Base-by-base conservation (phyloP, 2,329 filamentous ascomycete species). In the Colletotrichum sublineola region DNA sequence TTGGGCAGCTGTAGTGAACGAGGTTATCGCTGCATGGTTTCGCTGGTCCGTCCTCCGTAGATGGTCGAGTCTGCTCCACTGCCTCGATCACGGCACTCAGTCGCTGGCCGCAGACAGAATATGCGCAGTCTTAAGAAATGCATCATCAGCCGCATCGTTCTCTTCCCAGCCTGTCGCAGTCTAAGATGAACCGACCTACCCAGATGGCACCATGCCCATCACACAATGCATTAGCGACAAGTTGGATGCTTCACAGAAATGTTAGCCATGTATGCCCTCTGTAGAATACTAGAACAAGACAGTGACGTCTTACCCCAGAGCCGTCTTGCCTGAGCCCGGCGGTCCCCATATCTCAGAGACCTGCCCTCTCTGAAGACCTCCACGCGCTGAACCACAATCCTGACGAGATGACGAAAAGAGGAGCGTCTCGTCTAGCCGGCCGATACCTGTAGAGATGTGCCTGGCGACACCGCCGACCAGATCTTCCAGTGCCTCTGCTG, bases 291-390 rank as follows among this genome's bases (percentile, higher is more conserved):
- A 44, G 6, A 20, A 46, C 9, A 56, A n/a, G 31, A 33, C 40
- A 46, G 53, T 36, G 58, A 18, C 5, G 58, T 83, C 89, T 83
- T 86, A 96, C 93, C 92, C 93, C 76, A 98, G 84, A 15, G 92
- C 87, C 5, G 94, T 97, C 85, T 97, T 98, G 40, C 95, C 96
- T 36, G 89, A 89, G 1, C 95, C 95, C 11, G 94, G 92, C 14
- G 95, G 94, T 0, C 96, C 96, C 88, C 94, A 97, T 62, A 97
- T 84, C 81, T 98, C 96, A 4, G 93, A 93, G 53, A 97, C 87
- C 80, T 94, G 93, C 18, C 95, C 94, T 68, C 91, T 89, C 73
- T 88, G 88, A 60, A 97, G 85, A 5, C 94, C 95, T 24, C 88
- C 86, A 56, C 33, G 31, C 65, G 62, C 67, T 65, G 50, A 40